Percentiles rank a stretch among this genome's conserved stretches.
These are phyloP conservation scores for Talaromyces sp. DNA, from an alignment of 2,329 filamentous ascomycete genomes.

Conservation along the genomic window DNA sequence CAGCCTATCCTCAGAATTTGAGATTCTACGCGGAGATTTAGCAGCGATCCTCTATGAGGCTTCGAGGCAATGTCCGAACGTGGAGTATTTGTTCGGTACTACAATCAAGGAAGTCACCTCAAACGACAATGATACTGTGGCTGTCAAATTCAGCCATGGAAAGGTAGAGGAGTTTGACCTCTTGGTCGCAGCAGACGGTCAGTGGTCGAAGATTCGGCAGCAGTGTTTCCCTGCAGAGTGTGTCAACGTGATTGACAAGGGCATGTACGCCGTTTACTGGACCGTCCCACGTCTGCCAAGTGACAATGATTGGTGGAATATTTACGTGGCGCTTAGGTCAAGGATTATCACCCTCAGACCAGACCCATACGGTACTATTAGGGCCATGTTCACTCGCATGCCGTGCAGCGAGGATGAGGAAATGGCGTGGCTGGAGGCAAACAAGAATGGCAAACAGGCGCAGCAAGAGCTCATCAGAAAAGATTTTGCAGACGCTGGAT, in stretches of 20 bases:
- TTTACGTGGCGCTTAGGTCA: conserved; percentile 32
- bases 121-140: conserved; percentile 8
- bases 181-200: conserved; percentile 27
- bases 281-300: conserved; percentile 24
- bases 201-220: conserved; percentile 19
- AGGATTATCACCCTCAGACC: conserved; percentile 30
- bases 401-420: conserved; percentile 30
- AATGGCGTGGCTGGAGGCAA: conserved; percentile 35
- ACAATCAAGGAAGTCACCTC: conserved; percentile 24
- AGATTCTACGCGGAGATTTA: conserved; percentile 54
- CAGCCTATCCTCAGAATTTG: conserved; percentile 46
- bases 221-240: conserved; percentile 18
- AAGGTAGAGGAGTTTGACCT: conserved; percentile 20
- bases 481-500: conserved; percentile 41
- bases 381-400: conserved; percentile 27
- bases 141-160: conserved; percentile 23
- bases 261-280: conserved; percentile 33
- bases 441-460: conserved; percentile 25
- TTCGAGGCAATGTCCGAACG: conserved; percentile 10
- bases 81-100: conserved; percentile 29
- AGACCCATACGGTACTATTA: background rate
- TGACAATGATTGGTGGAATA: conserved; percentile 29
- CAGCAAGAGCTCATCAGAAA: conserved; percentile 39
- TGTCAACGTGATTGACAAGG: conserved; percentile 10
- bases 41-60: conserved; percentile 39